phyloP scores from a whole-genome alignment of 345 rosid genomes.

The Aquilaria yunnanensis region DNA sequence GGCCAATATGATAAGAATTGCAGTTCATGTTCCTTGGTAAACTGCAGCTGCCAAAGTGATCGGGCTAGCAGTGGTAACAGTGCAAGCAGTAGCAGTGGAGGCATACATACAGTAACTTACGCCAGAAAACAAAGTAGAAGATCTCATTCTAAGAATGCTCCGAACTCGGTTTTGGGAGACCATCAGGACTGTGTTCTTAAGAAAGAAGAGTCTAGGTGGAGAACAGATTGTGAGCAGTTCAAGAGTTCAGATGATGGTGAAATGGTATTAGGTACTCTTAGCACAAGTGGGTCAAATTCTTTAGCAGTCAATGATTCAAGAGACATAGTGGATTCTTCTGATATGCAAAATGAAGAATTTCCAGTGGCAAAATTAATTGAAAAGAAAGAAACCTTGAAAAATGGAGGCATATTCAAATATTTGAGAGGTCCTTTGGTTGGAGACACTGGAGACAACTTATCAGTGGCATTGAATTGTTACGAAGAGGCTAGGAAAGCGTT shows the following conservation, averaged over 20 bases:
- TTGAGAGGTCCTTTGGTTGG: constrained; percentile 32
- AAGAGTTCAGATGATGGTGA: constrained; percentile 19
- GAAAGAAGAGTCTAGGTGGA: constrained; percentile 21
- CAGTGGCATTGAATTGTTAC: constrained; percentile 61
- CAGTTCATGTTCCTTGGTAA: constrained; percentile 73
- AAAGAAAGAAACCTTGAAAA: constrained; percentile 27
- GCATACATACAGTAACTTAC: constrained; percentile 24
- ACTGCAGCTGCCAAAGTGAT: constrained; percentile 91
- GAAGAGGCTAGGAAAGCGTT: constrained; percentile 72
- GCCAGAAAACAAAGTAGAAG: constrained; percentile 62
- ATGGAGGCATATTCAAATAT: constrained; percentile 88
- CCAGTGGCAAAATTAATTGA: constrained; percentile 8
- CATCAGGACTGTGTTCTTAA: constrained; percentile 23
- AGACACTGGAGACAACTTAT: constrained; percentile 63
- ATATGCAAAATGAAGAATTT: constrained; percentile 17
- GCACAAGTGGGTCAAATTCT: constrained; percentile 11
- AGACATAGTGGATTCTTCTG: constrained; percentile 5
- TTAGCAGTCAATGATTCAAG: constrained; percentile 13
- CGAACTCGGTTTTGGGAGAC: constrained; percentile 22
- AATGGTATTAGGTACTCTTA: constrained; percentile 13
- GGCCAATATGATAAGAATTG: constrained; percentile 54
- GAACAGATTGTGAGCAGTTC: constrained; percentile 9
- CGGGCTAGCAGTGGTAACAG: constrained; percentile 92
- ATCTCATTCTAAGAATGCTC: constrained; percentile 27
- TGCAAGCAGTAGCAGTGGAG: constrained; percentile 79